Base-by-base conservation (phyloP, 2,329 filamentous ascomycete genomes). In the Proliferodiscus dingleyae region DNA sequence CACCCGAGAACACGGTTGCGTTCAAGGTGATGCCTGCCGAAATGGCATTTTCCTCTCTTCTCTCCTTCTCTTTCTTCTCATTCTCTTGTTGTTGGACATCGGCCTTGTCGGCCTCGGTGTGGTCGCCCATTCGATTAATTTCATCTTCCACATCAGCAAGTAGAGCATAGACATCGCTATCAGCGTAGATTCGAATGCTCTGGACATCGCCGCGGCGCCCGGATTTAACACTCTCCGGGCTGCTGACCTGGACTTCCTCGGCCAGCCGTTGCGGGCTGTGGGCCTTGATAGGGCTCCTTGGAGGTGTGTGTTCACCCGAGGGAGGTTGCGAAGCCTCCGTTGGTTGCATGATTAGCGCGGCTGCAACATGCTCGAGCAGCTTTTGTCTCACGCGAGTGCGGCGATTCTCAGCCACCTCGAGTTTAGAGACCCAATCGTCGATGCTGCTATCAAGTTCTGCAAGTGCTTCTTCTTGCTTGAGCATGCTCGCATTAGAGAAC, bases 351-450 rank as follows among this genome's bases (percentile, higher is more conserved):
- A 77, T 78, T 41, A 78, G 69, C 2, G 85, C 83, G 13, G 85
- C 87, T 37, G 87, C 86, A 42, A 90, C 81, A 60, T 91, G 87
- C 65, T 91, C 86, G 3, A 91, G 75, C 10, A 91, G 71, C 71
- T 89, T 91, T 62, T 90, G 85, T 29, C 85, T 78, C 36, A 91
- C 80, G 5, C 84, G 75, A 13, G 81, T 83, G 32, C 86, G 80
- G 59, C 87, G 75, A 61, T 89, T 88, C 64, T 91, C 87, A 8
- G 85, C 84, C 52, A 84, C 77, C 60, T 90, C 87, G n/a, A 90
- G 75, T 68, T 90, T 90, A 56, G 69, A 73, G 39, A 87, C 80
- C 83, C 87, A 90, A 61, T 89, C 85, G 58, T 90, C 87, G 52
- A 91, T 90, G 2, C 83, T 86, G 13, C 75, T 70, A 60, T 91